A percentile compares a stretch with the other conserved stretches of the same genome.
Conservation (phyloP, 2,329 filamentous ascomycete species). For the Botrytis fragariae region DNA sequence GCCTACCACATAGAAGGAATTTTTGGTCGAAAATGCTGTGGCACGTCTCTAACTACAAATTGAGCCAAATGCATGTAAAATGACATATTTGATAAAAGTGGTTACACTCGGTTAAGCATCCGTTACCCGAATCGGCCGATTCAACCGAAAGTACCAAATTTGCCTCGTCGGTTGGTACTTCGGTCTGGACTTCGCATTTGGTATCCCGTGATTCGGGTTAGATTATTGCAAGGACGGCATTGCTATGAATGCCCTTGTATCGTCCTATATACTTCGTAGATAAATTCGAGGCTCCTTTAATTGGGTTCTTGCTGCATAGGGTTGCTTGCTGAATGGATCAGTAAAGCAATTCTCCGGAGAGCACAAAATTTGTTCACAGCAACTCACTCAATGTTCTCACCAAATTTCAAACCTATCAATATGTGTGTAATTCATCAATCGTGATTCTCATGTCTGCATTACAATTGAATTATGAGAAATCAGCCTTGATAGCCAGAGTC, state of each 20-base stretch:
- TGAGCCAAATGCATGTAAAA: neutral
- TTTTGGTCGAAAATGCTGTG: neutral
- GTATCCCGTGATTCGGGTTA: neutral
- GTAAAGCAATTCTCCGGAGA: neutral
- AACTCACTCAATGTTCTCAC: neutral
- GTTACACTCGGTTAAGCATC: neutral
- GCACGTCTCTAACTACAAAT: neutral
- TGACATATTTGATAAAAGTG: neutral
- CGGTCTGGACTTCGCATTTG: neutral
- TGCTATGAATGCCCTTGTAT: neutral
- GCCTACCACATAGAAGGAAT: neutral
- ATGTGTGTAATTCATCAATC: conserved; percentile 12
- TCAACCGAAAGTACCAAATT: neutral
- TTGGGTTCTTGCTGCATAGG: neutral
- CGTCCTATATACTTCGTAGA: neutral
- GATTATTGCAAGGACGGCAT: neutral
- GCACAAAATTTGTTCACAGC: neutral
- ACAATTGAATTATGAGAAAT: neutral
- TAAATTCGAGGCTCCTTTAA: neutral
- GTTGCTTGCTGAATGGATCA: neutral
- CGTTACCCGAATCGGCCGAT: neutral
- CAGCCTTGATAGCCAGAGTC: neutral
- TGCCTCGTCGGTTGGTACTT: neutral
- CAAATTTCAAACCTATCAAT: neutral
- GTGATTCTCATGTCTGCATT: conserved; percentile 17